Conservation (phyloP, 2,329 filamentous ascomycete species). For the Thelonectria blattea region DNA sequence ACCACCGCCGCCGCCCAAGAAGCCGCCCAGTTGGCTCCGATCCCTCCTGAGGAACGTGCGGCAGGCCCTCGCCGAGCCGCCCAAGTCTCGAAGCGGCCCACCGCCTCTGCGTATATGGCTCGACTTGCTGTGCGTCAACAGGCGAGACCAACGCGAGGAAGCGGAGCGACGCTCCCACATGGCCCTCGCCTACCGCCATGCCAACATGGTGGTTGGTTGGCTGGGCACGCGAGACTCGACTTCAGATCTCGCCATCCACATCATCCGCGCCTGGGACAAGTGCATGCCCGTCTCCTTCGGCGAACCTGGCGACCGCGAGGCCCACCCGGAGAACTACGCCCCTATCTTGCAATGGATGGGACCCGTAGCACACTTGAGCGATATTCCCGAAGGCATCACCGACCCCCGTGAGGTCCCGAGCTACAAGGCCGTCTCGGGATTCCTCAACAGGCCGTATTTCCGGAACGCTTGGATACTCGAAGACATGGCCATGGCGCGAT, state of each 20-base stretch:
- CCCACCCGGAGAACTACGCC: constrained; percentile 30
- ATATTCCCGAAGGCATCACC: constrained; percentile 32
- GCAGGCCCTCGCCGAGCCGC: constrained; percentile 21
- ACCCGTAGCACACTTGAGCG: constrained; percentile 31
- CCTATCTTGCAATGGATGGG: constrained; percentile 34
- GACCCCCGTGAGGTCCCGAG: constrained; percentile 32
- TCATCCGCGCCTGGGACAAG: constrained; percentile 32
- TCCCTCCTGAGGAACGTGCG: constrained; percentile 26
- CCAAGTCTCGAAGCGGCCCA: constrained; percentile 1
- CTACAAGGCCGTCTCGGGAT: constrained; percentile 30
- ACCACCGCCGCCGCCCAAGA: constrained; percentile 26
- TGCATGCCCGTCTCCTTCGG: constrained; percentile 32
- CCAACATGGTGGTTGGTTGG: constrained; percentile 33
- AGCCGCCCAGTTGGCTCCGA: constrained; percentile 29
- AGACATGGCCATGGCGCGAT: constrained; percentile 31
- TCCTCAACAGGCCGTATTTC: constrained; percentile 33
- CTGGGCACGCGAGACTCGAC: constrained; percentile 28
- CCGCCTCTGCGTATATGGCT: constrained; percentile 32
- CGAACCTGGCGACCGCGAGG: constrained; percentile 32
- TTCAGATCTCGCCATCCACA: constrained; percentile 32
- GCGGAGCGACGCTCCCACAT: constrained; percentile 27
- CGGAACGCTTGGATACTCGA: constrained; percentile 34
- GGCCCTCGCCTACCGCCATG: constrained; percentile 29
- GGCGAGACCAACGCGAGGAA: constrained; percentile 25
- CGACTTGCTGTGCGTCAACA: constrained; percentile 32